Evolutionary conservation across 768 basidiomycete species (phyloP).

Genomic region (Tremella fuciformis): DNA sequence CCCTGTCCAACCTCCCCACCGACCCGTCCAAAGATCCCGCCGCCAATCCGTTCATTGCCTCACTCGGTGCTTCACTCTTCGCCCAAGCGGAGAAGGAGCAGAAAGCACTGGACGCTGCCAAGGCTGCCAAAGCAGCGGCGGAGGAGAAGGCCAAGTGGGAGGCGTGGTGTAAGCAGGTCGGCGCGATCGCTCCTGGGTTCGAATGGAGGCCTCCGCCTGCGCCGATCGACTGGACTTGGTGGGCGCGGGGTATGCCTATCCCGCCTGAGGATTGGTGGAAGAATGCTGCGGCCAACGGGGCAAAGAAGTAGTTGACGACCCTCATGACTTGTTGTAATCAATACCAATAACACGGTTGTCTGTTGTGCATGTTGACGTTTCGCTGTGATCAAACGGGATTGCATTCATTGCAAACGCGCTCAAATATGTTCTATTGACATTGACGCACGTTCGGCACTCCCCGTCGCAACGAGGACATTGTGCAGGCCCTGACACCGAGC

Average conservation of each 20-base stretch:
- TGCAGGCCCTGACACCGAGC: too few species aligned
- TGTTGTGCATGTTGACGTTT: too few species aligned
- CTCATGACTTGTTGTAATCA: too few species aligned
- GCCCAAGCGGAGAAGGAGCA: constrained; percentile 2
- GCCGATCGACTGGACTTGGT: not conserved
- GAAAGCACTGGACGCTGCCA: not conserved
- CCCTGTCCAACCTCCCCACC: constrained; percentile 1
- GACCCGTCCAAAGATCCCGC: not conserved
- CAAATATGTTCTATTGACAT: too few species aligned
- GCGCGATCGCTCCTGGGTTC: not conserved
- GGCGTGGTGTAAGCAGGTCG: constrained; percentile 1
- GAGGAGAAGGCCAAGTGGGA: constrained; percentile 4
- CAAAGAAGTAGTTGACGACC: too few species aligned
- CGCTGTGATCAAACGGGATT: too few species aligned
- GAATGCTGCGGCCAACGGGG: not conserved
- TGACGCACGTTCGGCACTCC: too few species aligned
- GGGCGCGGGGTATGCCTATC: not conserved
- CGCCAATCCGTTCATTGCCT: constrained; percentile 1
- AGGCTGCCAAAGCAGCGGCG: not conserved
- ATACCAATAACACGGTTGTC: too few species aligned
- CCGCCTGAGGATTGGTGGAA: constrained; percentile 5
- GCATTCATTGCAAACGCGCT: too few species aligned
- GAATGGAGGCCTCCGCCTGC: not conserved
- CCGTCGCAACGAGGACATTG: too few species aligned
- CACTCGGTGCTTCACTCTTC: not conserved